Conservation (phyloP, 306 rosid species). For the Calophaca sinica region DNA sequence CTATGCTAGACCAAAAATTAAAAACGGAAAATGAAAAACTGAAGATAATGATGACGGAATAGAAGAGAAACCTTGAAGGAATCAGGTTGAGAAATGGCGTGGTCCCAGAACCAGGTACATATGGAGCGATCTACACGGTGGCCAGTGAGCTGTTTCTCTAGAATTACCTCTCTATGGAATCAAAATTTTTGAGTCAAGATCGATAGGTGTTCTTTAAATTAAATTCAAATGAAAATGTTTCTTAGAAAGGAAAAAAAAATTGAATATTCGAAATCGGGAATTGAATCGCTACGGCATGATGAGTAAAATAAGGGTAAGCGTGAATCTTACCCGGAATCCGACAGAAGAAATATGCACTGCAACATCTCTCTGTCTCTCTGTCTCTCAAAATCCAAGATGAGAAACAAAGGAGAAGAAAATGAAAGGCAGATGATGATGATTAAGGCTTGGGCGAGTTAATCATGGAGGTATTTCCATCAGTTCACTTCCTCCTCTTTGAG, state of each 20-base stretch:
- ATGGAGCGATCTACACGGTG: slow-evolving; percentile 98
- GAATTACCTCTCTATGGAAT: slow-evolving; percentile 80
- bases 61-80: slow-evolving; percentile 71
- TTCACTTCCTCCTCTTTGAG: background rate
- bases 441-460: background rate
- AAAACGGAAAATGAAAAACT: background rate
- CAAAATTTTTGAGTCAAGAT: slow-evolving; percentile 20
- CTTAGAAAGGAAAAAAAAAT: background rate
- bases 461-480: background rate
- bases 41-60: background rate
- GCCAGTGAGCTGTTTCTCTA: slow-evolving; percentile 95
- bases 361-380: slow-evolving; percentile 56
- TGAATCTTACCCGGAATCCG: slow-evolving; percentile 84
- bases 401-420: background rate
- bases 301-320: background rate
- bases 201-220: slow-evolving; percentile 14
- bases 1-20: too few relatives aligned
- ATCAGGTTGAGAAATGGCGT: slow-evolving; percentile 77
- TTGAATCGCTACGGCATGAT: background rate
- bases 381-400: background rate
- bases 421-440: background rate
- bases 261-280: background rate
- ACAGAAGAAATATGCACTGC: slow-evolving; percentile 96
- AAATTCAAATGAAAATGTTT: background rate
- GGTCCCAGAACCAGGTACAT: slow-evolving; percentile 93